Percentiles rank a stretch among this genome's conserved stretches.
phyloP scores from a whole-genome alignment of 176 grass and related monocot species.

The Oryza longistaminata region DNA sequence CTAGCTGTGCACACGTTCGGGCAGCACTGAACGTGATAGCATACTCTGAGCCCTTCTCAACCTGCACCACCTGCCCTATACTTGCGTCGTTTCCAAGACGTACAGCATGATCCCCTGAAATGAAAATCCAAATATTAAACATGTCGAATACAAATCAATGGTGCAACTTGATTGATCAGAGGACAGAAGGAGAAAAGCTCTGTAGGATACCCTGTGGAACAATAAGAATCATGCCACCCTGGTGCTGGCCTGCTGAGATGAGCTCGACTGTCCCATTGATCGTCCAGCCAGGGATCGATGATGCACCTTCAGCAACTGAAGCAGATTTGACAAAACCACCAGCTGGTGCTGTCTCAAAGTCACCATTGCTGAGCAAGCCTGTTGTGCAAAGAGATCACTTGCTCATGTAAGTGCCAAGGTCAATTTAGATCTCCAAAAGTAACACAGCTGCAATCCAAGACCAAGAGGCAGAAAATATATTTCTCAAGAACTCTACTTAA shows the following conservation, averaged over 20 bases:
- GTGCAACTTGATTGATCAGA: slow-evolving; percentile 7
- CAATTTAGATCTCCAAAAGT: slow-evolving; percentile 3
- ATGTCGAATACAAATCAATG: not conserved
- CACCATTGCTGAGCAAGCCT: slow-evolving; percentile 89
- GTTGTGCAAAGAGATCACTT: slow-evolving; percentile 31
- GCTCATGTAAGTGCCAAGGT: not conserved
- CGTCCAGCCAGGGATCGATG: slow-evolving; percentile 75
- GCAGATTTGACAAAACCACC: slow-evolving; percentile 70
- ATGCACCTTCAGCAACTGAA: slow-evolving; percentile 60
- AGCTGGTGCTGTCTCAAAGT: slow-evolving; percentile 71
- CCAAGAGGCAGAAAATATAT: not conserved
- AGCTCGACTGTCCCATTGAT: slow-evolving; percentile 96
- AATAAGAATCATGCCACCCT: slow-evolving; percentile 98
- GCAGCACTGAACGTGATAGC: slow-evolving; percentile 92
- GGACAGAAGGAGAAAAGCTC: not conserved
- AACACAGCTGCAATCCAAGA: slow-evolving; percentile 2
- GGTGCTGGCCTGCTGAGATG: slow-evolving; percentile 78
- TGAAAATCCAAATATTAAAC: slow-evolving; percentile 5
- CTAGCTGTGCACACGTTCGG: slow-evolving; percentile 91
- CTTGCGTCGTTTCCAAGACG: slow-evolving; percentile 92
- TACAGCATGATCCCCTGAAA: slow-evolving; percentile 72
- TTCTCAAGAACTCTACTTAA: slow-evolving; percentile 2
- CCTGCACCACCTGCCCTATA: slow-evolving; percentile 66
- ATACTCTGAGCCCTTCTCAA: slow-evolving; percentile 84
- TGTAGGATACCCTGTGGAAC: slow-evolving; percentile 78